phyloP scores from a whole-genome alignment of 306 rosid genomes.

The Aeschynomene evenia region DNA sequence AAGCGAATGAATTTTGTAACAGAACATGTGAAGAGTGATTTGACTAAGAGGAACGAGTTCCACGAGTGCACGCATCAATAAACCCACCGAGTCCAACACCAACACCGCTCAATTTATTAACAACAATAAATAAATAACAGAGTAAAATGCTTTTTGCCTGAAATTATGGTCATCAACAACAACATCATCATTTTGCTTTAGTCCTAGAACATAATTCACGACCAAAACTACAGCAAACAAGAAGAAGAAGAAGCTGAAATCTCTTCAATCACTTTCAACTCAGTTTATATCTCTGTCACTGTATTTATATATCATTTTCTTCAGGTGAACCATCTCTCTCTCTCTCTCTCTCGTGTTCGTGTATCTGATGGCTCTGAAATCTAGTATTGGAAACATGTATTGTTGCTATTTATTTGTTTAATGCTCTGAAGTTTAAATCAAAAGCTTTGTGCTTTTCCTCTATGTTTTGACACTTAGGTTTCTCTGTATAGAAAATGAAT shows the following conservation, averaged over 20 bases:
- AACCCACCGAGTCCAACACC: not conserved
- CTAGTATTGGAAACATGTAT: not conserved
- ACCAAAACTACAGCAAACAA: not conserved
- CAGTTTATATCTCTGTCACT: not conserved
- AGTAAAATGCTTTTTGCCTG: not conserved
- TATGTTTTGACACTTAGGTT: not conserved
- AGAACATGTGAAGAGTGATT: not conserved
- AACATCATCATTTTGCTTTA: not conserved
- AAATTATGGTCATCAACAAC: not conserved
- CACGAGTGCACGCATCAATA: slow-evolving; percentile 32
- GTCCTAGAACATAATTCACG: not conserved
- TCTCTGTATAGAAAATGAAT: not conserved
- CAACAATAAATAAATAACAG: not conserved
- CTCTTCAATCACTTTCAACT: slow-evolving; percentile 12
- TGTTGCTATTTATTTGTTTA: not conserved
- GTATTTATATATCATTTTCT: not conserved
- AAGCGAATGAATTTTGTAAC: not conserved
- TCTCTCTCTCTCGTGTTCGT: slow-evolving; percentile 10
- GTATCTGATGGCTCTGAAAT: not conserved
- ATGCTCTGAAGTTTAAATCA: not conserved
- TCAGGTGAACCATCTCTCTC: slow-evolving; percentile 32
- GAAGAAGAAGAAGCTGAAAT: not conserved
- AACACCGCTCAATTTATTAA: not conserved
- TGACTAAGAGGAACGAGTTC: not conserved
- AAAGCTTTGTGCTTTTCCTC: not conserved